Percentiles rank a stretch among this genome's conserved stretches.
Evolutionary conservation across 805 yeast species (phyloP).

Genomic region (Cyberlindnera mycetangii): DNA sequence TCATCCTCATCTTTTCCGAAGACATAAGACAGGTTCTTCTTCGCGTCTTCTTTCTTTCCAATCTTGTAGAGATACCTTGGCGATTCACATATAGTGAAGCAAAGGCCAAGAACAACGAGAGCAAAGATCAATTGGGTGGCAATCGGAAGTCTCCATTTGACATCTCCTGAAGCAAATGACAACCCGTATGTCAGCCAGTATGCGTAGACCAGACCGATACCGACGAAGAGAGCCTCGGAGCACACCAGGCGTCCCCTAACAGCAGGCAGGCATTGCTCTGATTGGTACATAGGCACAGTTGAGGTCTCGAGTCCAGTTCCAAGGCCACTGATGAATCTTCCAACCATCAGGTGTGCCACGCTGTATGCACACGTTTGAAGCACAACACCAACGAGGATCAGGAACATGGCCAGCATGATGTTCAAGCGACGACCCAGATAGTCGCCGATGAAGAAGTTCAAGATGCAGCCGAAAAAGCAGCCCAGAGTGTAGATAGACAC

Average conservation of each 20-base stretch:
- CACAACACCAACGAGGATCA: slow-evolving; percentile 39
- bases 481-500: slow-evolving; percentile 31
- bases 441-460: slow-evolving; percentile 43
- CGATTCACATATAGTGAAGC: slow-evolving; percentile 43
- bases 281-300: slow-evolving; percentile 81
- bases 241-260: slow-evolving; percentile 67
- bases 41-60: slow-evolving; percentile 40
- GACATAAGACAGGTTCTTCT: slow-evolving; percentile 35
- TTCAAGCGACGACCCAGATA: slow-evolving; percentile 41
- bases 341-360: slow-evolving; percentile 69
- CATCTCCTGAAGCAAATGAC: slow-evolving; percentile 40
- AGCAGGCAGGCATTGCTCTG: slow-evolving; percentile 67
- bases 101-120: slow-evolving; percentile 9
- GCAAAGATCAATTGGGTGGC: slow-evolving; percentile 60
- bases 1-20: slow-evolving; percentile 30
- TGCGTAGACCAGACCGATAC: slow-evolving; percentile 65
- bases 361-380: slow-evolving; percentile 35
- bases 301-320: slow-evolving; percentile 78
- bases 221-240: slow-evolving; percentile 60
- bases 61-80: slow-evolving; percentile 54
- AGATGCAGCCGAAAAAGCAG: slow-evolving; percentile 30
- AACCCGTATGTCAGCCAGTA: slow-evolving; percentile 69
- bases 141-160: slow-evolving; percentile 67
- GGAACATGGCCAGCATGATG: slow-evolving; percentile 35
- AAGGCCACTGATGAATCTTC: slow-evolving; percentile 56